Evolutionary conservation across 768 basidiomycete genomes (phyloP), one percentile per base, ranked within the genome.

Genomic region (Serendipita indica): DNA sequence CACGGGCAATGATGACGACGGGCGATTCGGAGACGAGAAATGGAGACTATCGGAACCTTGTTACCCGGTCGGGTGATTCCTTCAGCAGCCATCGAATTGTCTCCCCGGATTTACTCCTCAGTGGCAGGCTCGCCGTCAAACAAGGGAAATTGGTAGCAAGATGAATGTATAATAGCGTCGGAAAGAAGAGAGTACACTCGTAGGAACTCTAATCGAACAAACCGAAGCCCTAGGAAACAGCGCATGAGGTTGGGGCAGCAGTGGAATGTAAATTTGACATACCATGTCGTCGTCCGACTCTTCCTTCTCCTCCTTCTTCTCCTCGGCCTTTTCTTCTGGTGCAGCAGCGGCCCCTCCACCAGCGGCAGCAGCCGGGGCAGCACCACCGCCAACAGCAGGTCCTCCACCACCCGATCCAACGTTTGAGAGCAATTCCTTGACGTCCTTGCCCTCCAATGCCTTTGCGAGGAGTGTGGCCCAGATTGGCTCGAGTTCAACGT

Each of bases 401-500:
- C 83, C 91, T 62, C 89, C 92, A 14, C 57, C 57, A 62, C 93
- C 91, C 59, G 89, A 77, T 63, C 94, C 93, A 63, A 99, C 91
- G 77, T 90, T 94, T 62, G 87, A 86, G 64, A 99, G 80, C 57
- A 98, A 79, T 43, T 93, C 91, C 75, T 90, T 97, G 67, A 99
- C 81, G 75, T 98, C 82, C 80, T 94, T 96, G 68, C 93, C 94
- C 74, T 94, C 92, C 58, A 99, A 83, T 33, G 96, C 94, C 73
- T 96, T 98, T 62, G 94, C 88, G 69, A 99, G 89, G 67, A 99
- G 86, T 13, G 85, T 73, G 60, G 92, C 92, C 96, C 96, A 98
- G 77, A 99, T 98, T 60, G 93, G 80, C 74, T 98, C 96, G 61
- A 96, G 67, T 25, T 96, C 92, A 63, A 90, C 76, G 60, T 74